A percentile compares a stretch with the other conserved stretches of the same genome.
These are phyloP conservation scores for Diaporthe vexans DNA, from an alignment of 2,329 filamentous ascomycete species.

Conservation along the genomic window DNA sequence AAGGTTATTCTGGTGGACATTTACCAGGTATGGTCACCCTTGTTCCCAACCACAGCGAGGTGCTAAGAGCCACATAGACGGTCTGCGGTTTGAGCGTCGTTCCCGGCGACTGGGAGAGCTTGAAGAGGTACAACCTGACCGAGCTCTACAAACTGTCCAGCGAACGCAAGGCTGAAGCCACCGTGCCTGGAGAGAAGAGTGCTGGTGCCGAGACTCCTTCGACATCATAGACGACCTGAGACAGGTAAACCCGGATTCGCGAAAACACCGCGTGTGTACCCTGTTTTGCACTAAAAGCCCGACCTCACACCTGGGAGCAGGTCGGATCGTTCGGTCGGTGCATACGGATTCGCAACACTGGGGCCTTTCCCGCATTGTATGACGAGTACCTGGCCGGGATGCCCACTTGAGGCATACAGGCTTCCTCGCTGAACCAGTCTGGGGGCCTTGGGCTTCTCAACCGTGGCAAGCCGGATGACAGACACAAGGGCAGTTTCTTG, in stretches of 20 bases:
- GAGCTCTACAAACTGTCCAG: conserved; percentile 72
- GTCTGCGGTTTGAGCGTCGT: conserved; percentile 86
- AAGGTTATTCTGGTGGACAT: conserved; percentile 85
- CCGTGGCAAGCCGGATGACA: neutral
- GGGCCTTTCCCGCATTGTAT: neutral
- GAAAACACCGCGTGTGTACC: neutral
- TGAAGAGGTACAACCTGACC: conserved; percentile 84
- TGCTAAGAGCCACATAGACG: conserved; percentile 62
- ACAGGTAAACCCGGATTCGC: neutral
- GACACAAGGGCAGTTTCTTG: neutral
- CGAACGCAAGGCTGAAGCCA: conserved; percentile 34
- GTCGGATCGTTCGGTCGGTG: neutral
- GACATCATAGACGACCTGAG: neutral
- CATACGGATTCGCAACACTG: too few species aligned
- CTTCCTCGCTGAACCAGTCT: too few species aligned
- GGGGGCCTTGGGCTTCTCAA: neutral
- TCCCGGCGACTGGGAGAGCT: conserved; percentile 77
- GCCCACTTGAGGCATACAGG: neutral
- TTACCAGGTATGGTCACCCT: conserved; percentile 72
- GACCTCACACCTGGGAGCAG: too few species aligned
- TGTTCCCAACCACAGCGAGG: neutral
- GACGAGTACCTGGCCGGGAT: neutral
- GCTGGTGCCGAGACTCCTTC: conserved; percentile 2
- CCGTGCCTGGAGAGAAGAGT: conserved; percentile 28
- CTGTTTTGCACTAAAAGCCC: neutral